phyloP scores from a whole-genome alignment of 345 rosid genomes.

The Eucalyptus erythrocorys region DNA sequence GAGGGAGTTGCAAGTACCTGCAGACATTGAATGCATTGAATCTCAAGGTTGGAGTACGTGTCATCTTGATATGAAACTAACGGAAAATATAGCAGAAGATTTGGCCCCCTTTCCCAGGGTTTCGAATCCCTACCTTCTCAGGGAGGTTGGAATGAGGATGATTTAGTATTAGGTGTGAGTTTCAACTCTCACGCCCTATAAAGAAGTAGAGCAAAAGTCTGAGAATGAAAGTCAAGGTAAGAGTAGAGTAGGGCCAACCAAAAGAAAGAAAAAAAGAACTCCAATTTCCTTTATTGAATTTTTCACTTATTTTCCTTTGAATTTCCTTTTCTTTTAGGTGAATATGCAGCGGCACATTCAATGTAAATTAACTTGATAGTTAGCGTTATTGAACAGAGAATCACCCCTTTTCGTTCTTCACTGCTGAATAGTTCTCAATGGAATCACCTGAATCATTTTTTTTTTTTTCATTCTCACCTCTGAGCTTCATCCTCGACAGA shows the following conservation, averaged over 20 bases:
- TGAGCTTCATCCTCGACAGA: background rate
- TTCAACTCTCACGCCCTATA: fast-evolving
- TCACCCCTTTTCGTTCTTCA: background rate
- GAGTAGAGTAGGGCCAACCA: no score
- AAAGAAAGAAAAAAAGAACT: background rate
- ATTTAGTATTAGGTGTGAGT: fast-evolving
- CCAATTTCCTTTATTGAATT: background rate
- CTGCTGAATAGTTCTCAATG: background rate
- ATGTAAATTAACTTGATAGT: background rate
- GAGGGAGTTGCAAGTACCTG: background rate
- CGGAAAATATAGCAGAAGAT: background rate
- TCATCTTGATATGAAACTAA: background rate
- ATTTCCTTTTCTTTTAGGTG: background rate
- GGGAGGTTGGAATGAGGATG: no score
- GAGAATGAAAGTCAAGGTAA: fast-evolving
- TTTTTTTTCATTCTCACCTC: background rate
- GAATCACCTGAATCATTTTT: background rate
- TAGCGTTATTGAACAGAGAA: background rate
- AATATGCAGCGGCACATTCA: background rate
- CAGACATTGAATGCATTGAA: background rate
- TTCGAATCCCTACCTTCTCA: no score
- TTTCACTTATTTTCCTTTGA: background rate
- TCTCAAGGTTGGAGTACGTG: background rate
- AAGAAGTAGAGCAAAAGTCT: no score
- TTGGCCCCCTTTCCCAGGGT: background rate